Base-by-base conservation (phyloP, 192 early-diverging fungal species). In the Coemansia sp. region DNA sequence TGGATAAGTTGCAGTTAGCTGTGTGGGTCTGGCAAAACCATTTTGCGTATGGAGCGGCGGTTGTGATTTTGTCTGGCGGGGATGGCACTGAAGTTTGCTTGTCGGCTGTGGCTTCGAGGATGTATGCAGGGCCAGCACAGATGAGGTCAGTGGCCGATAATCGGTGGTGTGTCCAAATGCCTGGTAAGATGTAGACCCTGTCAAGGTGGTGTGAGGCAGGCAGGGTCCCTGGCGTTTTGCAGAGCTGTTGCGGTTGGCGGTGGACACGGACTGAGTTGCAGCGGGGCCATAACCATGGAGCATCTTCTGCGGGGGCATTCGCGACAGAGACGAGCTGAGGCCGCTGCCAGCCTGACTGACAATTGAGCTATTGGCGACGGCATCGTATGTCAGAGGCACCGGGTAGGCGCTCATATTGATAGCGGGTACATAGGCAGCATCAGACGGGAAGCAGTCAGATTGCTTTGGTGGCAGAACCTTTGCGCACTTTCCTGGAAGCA, bases 161-260 rank as follows among this genome's bases (percentile, higher is more conserved):
- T 63, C 59, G 21, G 59, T 32, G 55, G 63, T 78, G 21, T 77
- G 66, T 39, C 65, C 66, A 63, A 77, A 77, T 4, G 66, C 75
- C 24, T 71, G 69, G 62, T 72, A 69, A 63, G 62, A 69, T 7
- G 36, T 27, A 31, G 54, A 42, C 46, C 24, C 31, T 3, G 58
- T 51, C 0, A 50, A 56, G 8, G n/a, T 39, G 5, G 42, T 8
- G 0, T 50, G 20, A 6, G 57, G 30, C 5, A 29, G 53, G 24
- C 57, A 29, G 51, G 53, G 8, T 6, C 30, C 51, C 70, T 58
- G 66, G 27, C 59, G 64, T 46, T 53, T 51, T 11, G 30, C 31
- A 20, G 55, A 27, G 54, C 5, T 11, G 54, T 23, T 10, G 32
- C 21, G 20, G 58, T 39, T 42, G 6, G 10, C 20, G 20, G 33